Percentiles rank a stretch among this genome's conserved stretches.
Conservation (phyloP, 768 basidiomycete genomes). For the Boletus reticuloceps region DNA sequence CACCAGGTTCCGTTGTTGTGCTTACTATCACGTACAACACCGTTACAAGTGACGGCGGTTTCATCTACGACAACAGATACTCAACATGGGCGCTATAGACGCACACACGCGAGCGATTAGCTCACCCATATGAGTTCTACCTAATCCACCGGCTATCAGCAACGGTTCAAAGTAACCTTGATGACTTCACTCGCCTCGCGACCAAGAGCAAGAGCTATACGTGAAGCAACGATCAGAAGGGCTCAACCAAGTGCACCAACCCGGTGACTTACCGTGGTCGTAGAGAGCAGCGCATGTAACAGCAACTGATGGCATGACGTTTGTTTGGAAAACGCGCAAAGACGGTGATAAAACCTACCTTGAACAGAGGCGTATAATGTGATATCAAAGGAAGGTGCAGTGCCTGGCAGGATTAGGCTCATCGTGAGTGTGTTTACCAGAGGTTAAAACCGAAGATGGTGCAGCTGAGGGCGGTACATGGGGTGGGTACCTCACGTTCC, state of each 20-base stretch:
- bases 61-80: neutral
- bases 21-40: constrained; percentile 27
- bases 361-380: constrained; percentile 21
- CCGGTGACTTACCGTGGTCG: constrained; percentile 23
- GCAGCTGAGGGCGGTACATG: neutral
- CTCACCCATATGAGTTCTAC: too few relatives aligned
- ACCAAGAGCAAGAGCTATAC: constrained; percentile 21
- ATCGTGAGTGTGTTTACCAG: constrained; percentile 10
- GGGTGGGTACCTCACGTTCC: neutral
- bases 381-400: neutral
- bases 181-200: constrained; percentile 24
- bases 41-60: constrained; percentile 11
- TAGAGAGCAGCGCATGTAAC: constrained; percentile 27
- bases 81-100: too few relatives aligned
- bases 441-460: constrained; percentile 1
- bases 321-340: neutral
- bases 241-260: too few relatives aligned
- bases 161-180: neutral
- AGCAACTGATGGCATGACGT: constrained; percentile 22
- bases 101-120: too few relatives aligned
- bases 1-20: neutral
- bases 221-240: neutral
- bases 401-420: constrained; percentile 21
- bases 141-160: too few relatives aligned
- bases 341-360: constrained; percentile 7